phyloP scores from a whole-genome alignment of 176 grass and related monocot genomes.

The Otatea glauca region DNA sequence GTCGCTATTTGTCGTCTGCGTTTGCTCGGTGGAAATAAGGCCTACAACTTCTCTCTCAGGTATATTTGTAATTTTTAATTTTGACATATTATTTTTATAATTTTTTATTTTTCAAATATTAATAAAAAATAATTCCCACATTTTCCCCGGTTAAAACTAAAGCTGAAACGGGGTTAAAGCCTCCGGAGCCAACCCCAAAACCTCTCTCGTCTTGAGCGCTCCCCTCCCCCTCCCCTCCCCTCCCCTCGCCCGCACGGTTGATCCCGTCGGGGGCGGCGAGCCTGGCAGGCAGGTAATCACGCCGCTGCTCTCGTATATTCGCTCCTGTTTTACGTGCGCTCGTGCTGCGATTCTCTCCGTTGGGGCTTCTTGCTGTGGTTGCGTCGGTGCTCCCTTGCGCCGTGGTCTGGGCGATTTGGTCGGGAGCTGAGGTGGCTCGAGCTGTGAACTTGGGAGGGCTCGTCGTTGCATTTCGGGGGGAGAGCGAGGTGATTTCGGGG shows the following conservation, averaged over 20 bases:
- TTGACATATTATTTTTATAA: too few relatives aligned
- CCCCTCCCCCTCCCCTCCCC: background rate
- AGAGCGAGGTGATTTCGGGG: background rate
- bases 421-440: background rate
- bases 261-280: background rate
- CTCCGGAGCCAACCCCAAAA: slow-evolving; percentile 35
- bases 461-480: background rate
- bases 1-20: too few relatives aligned
- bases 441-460: background rate
- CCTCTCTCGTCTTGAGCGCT: background rate
- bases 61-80: too few relatives aligned
- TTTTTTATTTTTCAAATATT: too few relatives aligned
- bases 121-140: too few relatives aligned
- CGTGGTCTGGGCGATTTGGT: background rate
- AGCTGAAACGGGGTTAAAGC: slow-evolving; percentile 1
- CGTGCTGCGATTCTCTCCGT: background rate
- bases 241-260: slow-evolving; percentile 23
- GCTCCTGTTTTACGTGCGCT: background rate
- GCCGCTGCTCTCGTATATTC: slow-evolving; percentile 17
- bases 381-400: background rate
- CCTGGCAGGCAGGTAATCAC: background rate
- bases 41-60: too few relatives aligned
- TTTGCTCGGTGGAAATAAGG: too few relatives aligned
- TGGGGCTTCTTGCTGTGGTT: background rate
- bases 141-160: background rate